phyloP scores from a whole-genome alignment of 2,329 filamentous ascomycete genomes.

The Colletotrichum eleusines region DNA sequence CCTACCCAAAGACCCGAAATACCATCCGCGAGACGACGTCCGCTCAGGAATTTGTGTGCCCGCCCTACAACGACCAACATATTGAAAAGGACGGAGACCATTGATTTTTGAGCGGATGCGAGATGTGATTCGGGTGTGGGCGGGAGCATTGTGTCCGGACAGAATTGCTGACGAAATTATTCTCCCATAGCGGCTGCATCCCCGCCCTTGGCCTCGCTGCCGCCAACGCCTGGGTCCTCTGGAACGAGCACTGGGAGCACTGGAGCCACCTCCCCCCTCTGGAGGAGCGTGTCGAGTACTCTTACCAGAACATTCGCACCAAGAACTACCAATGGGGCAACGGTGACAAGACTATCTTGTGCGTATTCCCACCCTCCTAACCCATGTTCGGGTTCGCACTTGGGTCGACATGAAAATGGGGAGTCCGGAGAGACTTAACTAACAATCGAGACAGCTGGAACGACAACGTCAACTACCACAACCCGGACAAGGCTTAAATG shows the following conservation, averaged over 20 bases:
- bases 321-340: conserved; percentile 97
- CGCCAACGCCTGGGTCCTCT: conserved; percentile 90
- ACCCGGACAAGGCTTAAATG: conserved; percentile 77
- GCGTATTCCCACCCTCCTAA: conserved; percentile 54
- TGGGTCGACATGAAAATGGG: not conserved
- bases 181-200: conserved; percentile 73
- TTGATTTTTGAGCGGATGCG: not conserved
- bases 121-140: conserved; percentile 3
- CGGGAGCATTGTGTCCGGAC: not conserved
- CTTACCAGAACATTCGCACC: conserved; percentile 96
- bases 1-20: conserved; percentile 43
- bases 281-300: conserved; percentile 92
- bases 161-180: conserved; percentile 13
- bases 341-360: conserved; percentile 89
- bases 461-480: conserved; percentile 94
- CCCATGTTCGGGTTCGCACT: not conserved
- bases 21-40: conserved; percentile 20
- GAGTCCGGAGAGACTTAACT: conserved; percentile 38
- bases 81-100: not conserved
- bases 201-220: conserved; percentile 78
- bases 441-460: conserved; percentile 79
- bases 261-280: conserved; percentile 85
- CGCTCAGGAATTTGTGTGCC: not conserved
- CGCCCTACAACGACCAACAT: not conserved
- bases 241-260: conserved; percentile 98